These are phyloP conservation scores for Allantophomopsis lycopodina DNA, from an alignment of 2,329 filamentous ascomycete species.

Conservation along the genomic window DNA sequence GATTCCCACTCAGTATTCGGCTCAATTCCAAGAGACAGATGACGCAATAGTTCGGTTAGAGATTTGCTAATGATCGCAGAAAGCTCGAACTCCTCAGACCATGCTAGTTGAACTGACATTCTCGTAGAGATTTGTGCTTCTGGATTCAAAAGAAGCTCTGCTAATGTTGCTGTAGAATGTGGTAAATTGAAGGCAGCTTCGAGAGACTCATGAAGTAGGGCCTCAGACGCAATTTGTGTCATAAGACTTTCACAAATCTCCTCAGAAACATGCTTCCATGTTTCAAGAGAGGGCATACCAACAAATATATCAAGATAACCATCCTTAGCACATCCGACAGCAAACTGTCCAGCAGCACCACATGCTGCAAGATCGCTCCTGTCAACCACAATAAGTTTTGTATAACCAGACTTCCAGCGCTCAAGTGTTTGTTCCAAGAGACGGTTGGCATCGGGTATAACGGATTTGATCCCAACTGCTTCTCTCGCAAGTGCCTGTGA, in stretches of 20 bases:
- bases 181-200: conserved; percentile 14
- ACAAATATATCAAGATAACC: conserved; percentile 1
- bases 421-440: not conserved
- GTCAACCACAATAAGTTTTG: not conserved
- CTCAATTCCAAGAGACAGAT: conserved; percentile 19
- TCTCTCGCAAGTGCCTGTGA: not conserved
- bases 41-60: conserved; percentile 18
- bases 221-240: conserved; percentile 15
- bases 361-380: not conserved
- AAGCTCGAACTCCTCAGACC: conserved; percentile 13
- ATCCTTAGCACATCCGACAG: not conserved
- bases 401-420: not conserved
- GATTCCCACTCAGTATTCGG: conserved; percentile 19
- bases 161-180: conserved; percentile 16
- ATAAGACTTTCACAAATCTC: conserved; percentile 1
- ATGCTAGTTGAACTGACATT: conserved; percentile 20
- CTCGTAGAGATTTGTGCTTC: conserved; percentile 15
- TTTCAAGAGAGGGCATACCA: conserved; percentile 1
- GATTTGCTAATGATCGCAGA: conserved; percentile 14
- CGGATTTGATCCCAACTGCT: not conserved
- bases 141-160: conserved; percentile 19
- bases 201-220: conserved; percentile 21
- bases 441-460: not conserved
- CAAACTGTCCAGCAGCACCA: conserved; percentile 2
- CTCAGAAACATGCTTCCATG: conserved; percentile 1